Conservation (phyloP, 169 alveolate species). For the Eimeria brunetti region DNA sequence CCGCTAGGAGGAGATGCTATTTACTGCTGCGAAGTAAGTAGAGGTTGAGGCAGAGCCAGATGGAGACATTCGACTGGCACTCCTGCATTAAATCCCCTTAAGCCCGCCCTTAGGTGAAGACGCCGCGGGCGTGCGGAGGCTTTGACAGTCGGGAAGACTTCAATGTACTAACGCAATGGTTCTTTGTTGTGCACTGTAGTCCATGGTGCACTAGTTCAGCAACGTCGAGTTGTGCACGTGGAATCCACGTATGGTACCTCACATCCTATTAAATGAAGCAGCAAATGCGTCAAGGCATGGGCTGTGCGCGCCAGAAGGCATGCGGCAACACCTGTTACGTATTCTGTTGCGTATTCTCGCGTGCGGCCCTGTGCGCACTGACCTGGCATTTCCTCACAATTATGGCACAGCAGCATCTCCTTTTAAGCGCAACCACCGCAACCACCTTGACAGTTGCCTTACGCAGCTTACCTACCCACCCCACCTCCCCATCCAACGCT, state of each 20-base stretch:
- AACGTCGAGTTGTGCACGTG: too few species aligned
- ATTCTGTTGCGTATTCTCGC: not conserved
- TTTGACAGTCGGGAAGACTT: too few species aligned
- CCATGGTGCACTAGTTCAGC: too few species aligned
- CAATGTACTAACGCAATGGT: too few species aligned
- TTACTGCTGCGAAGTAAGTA: not conserved
- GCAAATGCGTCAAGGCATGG: not conserved
- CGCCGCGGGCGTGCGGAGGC: too few species aligned
- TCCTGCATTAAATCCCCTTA: not conserved
- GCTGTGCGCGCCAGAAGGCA: too few species aligned
- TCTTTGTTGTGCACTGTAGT: too few species aligned
- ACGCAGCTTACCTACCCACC: not conserved
- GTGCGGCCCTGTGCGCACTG: not conserved
- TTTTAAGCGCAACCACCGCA: not conserved
- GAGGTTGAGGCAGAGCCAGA: not conserved
- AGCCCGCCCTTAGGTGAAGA: too few species aligned
- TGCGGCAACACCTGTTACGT: not conserved
- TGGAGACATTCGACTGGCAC: not conserved
- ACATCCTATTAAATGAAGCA: not conserved
- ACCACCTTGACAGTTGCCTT: not conserved
- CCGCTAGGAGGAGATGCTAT: not conserved
- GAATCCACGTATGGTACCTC: too few species aligned
- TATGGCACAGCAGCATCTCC: not conserved
- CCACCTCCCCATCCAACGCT: not conserved
- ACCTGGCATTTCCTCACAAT: not conserved